Percentiles rank a stretch among this genome's conserved stretches.
Evolutionary conservation across 306 rosid genomes (phyloP).

Genomic region (Quillaja saponaria): DNA sequence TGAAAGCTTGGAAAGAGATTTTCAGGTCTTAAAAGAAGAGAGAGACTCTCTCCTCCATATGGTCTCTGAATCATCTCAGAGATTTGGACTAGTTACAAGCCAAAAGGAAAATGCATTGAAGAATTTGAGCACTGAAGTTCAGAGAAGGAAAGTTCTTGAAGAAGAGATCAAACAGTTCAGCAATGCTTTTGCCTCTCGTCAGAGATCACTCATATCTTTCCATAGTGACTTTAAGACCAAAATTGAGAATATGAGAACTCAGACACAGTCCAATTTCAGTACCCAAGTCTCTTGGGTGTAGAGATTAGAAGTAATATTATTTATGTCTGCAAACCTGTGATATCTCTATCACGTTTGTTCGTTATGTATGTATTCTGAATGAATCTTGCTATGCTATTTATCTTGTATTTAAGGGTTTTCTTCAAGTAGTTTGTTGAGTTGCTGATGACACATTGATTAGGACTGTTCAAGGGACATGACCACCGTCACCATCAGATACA

Average conservation of each 20-base stretch:
- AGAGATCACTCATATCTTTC: slow-evolving; percentile 57
- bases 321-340: slow-evolving; percentile 27
- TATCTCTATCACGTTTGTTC: slow-evolving; percentile 9
- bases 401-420: not conserved
- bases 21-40: slow-evolving; percentile 54
- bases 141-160: slow-evolving; percentile 74
- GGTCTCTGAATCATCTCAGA: slow-evolving; percentile 60
- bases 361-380: slow-evolving; percentile 14
- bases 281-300: slow-evolving; percentile 53
- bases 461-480: too few species aligned
- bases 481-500: too few species aligned
- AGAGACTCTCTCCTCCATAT: slow-evolving; percentile 58
- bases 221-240: slow-evolving; percentile 59
- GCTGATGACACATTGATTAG: too few species aligned
- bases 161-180: slow-evolving; percentile 67
- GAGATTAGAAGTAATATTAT: slow-evolving; percentile 15
- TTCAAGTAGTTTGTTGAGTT: too few species aligned
- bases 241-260: slow-evolving; percentile 49
- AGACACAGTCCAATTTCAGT: slow-evolving; percentile 38
- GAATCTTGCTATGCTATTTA: not conserved
- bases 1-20: slow-evolving; percentile 63
- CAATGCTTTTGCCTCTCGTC: slow-evolving; percentile 65
- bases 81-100: slow-evolving; percentile 45
- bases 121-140: slow-evolving; percentile 57
- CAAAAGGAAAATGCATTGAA: slow-evolving; percentile 68